These are phyloP conservation scores for Globisporangium orthogonon DNA, from an alignment of 352 stramenopile genomes.

Conservation along the genomic window DNA sequence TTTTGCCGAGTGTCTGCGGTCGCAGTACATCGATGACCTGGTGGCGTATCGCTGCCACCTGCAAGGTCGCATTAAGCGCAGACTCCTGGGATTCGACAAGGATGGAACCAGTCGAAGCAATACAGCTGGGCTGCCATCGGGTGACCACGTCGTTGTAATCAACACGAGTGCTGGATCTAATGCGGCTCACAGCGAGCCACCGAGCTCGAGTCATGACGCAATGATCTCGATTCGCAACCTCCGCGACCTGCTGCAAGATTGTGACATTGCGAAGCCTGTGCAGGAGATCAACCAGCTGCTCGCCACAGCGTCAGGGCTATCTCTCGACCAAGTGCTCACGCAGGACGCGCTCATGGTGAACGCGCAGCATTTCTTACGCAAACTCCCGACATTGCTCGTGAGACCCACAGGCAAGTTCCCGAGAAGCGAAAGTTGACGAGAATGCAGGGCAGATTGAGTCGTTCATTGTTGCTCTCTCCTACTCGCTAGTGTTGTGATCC, in stretches of 20 bases:
- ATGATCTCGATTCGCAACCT: constrained; percentile 49
- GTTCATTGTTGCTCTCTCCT: neutral
- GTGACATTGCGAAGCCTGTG: constrained; percentile 46
- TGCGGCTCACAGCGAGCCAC: neutral
- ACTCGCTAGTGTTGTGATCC: too few relatives aligned
- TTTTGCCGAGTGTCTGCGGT: constrained; percentile 37
- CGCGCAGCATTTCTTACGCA: constrained; percentile 26
- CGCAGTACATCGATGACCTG: constrained; percentile 59
- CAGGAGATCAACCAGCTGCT: constrained; percentile 42
- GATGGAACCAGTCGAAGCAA: neutral
- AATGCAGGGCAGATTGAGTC: neutral
- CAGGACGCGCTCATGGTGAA: constrained; percentile 55
- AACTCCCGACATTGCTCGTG: constrained; percentile 38
- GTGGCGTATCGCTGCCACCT: constrained; percentile 39
- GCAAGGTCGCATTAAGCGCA: constrained; percentile 23
- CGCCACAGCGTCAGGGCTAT: constrained; percentile 23
- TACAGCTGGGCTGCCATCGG: neutral
- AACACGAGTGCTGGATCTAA: neutral
- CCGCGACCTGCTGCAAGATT: constrained; percentile 33
- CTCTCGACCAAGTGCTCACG: constrained; percentile 43
- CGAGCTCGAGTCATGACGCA: neutral
- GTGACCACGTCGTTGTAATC: too few relatives aligned
- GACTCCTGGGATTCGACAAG: constrained; percentile 9
- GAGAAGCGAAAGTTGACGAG: neutral
- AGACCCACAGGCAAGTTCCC: constrained; percentile 34